Base-by-base conservation (phyloP, 2,329 filamentous ascomycete genomes). In the Aphanocladium album region DNA sequence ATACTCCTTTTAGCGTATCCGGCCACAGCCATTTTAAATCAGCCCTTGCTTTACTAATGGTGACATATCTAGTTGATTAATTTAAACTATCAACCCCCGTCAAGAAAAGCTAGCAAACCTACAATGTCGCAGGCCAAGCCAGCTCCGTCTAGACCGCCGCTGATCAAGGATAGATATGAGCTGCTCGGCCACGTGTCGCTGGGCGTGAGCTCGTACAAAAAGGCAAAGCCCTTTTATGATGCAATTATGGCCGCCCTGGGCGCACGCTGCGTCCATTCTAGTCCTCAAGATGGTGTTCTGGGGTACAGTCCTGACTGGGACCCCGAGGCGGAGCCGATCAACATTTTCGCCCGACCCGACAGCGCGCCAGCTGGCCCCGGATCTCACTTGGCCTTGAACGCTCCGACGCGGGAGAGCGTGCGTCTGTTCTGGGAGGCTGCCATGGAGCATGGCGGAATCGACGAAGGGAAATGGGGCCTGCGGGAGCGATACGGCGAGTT, bases 321-420 rank as follows among this genome's bases (percentile, higher is more conserved):
- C 52, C 37, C 57, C 7, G 50, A 66, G 0, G 66, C 69, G 43
- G 71, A 73, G 57, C 39, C 70, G 8, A 39, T 72, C 46, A 72
- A 71, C 60, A 61, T 73, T 39, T 72, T 72, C 53, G 69, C 71
- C 62, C 64, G 68, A 33, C 63, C 63, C 25, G 52, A 64, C 6
- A 62, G 65, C 2, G 61, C 62, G 2, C 53, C 68, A 1, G 69
- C 71, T 0, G 71, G 70, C 12, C 60, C 58, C 2, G 72, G 72
- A 0, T 68, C 64, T 35, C 73, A 74, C 60, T 60, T 75, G 30
- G 73, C 72, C 3, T 71, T 74, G 62, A 70, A 72, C 57, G 69
- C 71, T 19, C 68, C 69, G 3, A 68, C 61, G 17, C 63, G 70
- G 2, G 46, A 64, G 41, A 66, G 68, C 3, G 72, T 73, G 14